phyloP scores from a whole-genome alignment of 2,329 filamentous ascomycete species.

The Elsinoe necatrix region DNA sequence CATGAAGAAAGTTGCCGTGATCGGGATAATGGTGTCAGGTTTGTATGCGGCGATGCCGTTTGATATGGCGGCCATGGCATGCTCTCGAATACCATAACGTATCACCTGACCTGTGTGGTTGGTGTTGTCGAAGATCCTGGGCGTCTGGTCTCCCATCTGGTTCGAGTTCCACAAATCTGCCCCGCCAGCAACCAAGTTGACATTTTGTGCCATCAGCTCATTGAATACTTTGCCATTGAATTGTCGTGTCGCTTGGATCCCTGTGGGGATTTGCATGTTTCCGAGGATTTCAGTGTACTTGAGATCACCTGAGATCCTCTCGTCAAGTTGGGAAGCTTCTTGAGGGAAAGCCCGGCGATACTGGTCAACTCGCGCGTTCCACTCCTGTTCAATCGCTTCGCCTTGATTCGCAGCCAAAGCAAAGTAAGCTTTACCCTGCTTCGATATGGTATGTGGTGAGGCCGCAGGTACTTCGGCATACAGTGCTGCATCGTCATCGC shows the following conservation, averaged over 20 bases:
- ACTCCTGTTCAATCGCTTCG: constrained; percentile 27
- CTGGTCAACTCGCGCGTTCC: constrained; percentile 34
- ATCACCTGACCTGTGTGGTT: constrained; percentile 23
- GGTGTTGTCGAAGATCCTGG: not conserved
- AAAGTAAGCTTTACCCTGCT: not conserved
- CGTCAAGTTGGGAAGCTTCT: constrained; percentile 36
- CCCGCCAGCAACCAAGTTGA: constrained; percentile 6
- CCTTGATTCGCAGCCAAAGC: not conserved
- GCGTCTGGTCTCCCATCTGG: constrained; percentile 16
- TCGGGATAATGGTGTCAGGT: constrained; percentile 47
- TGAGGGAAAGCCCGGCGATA: constrained; percentile 38
- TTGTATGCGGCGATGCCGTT: constrained; percentile 53
- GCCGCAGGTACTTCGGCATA: not conserved
- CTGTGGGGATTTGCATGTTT: not conserved
- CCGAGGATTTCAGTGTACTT: not conserved
- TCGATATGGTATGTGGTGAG: constrained; percentile 7
- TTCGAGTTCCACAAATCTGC: constrained; percentile 23
- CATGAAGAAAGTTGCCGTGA: constrained; percentile 56
- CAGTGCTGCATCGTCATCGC: constrained; percentile 14
- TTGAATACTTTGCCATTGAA: constrained; percentile 13
- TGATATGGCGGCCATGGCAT: constrained; percentile 32
- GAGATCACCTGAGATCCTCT: constrained; percentile 13
- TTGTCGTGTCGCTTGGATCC: constrained; percentile 12
- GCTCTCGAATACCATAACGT: constrained; percentile 32
- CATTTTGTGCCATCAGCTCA: not conserved